A percentile compares a stretch with the other conserved stretches of the same genome.
Evolutionary conservation across 257 asterid species (phyloP).

Genomic region (Nicotiana noctiflora): DNA sequence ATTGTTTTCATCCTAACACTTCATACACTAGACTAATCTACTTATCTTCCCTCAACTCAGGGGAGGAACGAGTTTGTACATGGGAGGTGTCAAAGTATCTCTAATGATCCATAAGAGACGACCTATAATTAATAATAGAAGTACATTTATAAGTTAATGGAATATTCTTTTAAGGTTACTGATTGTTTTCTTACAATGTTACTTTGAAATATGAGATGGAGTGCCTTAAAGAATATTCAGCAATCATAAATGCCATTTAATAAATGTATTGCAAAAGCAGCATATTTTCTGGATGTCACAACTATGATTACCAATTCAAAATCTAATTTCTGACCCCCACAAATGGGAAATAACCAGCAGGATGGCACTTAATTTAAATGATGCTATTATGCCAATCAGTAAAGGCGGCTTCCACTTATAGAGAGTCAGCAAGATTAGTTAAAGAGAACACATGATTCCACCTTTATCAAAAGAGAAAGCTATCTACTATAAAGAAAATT

Average conservation of each 20-base stretch:
- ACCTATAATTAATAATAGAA: not conserved
- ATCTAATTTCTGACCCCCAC: not conserved
- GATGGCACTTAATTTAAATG: not conserved
- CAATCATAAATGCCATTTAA: not conserved
- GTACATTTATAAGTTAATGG: not conserved
- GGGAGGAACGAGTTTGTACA: not conserved
- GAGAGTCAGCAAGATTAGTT: not conserved
- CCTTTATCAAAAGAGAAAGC: not conserved
- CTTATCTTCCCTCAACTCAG: not conserved
- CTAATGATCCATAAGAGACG: not conserved
- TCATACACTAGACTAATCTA: not conserved
- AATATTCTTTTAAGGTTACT: not conserved
- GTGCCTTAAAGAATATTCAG: not conserved
- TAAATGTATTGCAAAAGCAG: not conserved
- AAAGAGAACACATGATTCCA: not conserved
- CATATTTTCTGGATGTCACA: not conserved
- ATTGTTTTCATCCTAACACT: not conserved
- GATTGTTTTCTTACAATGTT: not conserved
- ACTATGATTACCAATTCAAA: not conserved
- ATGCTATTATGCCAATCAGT: not conserved
- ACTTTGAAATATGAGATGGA: not conserved
- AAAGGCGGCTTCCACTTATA: not conserved
- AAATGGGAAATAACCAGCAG: slow-evolving; percentile 3
- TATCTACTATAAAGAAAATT: not conserved
- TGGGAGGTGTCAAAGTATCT: not conserved